These are phyloP conservation scores for Arabidopsis suecica DNA, from an alignment of 345 rosid species.

Conservation along the genomic window DNA sequence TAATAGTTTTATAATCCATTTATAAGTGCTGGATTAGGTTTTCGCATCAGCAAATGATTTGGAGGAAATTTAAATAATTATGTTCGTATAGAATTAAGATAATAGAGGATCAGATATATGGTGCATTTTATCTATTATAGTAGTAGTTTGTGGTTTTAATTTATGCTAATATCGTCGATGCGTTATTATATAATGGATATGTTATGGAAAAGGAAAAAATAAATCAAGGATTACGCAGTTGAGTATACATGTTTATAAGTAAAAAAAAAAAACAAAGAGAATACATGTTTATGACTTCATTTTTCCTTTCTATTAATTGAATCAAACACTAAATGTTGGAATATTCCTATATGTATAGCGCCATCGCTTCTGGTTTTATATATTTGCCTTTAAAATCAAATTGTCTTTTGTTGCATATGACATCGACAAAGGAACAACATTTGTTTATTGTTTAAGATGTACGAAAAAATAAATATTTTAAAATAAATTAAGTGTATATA, in stretches of 20 bases:
- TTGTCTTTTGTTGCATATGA: conserved; percentile 33
- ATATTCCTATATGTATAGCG: conserved; percentile 21
- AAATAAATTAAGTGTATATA: conserved; percentile 14
- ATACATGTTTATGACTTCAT: not conserved
- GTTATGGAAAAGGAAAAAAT: too few species aligned
- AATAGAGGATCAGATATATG: too few species aligned
- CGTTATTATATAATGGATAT: too few species aligned
- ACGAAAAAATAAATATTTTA: not conserved
- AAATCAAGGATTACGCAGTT: too few species aligned
- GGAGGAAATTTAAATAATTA: not conserved
- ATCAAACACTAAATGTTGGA: conserved; percentile 13
- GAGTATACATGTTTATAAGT: too few species aligned
- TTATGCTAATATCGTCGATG: too few species aligned
- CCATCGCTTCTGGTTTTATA: not conserved
- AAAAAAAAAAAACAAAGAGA: too few species aligned
- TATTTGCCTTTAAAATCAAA: not conserved
- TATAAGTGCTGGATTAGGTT: conserved; percentile 43
- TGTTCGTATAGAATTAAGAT: not conserved
- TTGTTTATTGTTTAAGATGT: not conserved
- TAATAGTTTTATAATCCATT: not conserved
- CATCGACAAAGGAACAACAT: conserved; percentile 28
- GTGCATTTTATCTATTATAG: too few species aligned
- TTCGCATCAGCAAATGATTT: conserved; percentile 40
- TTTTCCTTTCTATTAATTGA: not conserved
- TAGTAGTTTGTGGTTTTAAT: too few species aligned